Evolutionary conservation across 768 basidiomycete genomes (phyloP).

Genomic region (Boletus edulis): DNA sequence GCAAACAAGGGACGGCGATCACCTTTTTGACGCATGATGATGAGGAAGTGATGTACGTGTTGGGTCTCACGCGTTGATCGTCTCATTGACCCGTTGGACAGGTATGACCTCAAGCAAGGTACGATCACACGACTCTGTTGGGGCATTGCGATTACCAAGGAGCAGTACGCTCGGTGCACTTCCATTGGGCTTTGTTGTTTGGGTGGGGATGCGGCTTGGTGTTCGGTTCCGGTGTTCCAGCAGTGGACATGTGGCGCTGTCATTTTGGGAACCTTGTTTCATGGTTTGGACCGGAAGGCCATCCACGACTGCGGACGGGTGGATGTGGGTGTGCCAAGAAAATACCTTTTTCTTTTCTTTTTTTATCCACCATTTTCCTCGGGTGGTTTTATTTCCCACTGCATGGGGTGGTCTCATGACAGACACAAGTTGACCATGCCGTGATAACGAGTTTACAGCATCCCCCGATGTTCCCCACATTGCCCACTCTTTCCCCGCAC

Average conservation of each 20-base stretch:
- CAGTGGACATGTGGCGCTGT: neutral
- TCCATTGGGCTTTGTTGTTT: slow-evolving; percentile 3
- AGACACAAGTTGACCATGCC: neutral
- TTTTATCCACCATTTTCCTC: no score
- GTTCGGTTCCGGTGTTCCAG: slow-evolving; percentile 9
- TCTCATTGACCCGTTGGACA: slow-evolving; percentile 31
- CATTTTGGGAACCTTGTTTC: neutral
- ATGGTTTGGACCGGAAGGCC: neutral
- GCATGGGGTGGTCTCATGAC: no score
- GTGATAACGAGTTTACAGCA: neutral
- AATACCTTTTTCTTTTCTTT: neutral
- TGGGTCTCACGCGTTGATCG: neutral
- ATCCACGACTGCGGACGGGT: neutral
- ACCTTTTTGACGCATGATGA: slow-evolving; percentile 97
- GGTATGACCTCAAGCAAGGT: slow-evolving; percentile 96
- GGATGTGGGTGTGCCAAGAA: no score
- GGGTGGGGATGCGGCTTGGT: neutral
- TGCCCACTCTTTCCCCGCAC: slow-evolving; percentile 12
- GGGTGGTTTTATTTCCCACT: no score
- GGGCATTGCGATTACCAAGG: no score
- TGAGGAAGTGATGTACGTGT: slow-evolving; percentile 90
- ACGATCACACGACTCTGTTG: slow-evolving; percentile 17
- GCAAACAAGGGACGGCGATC: slow-evolving; percentile 89
- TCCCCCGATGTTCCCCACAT: neutral
- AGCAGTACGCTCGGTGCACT: no score